Evolutionary conservation across 768 basidiomycete genomes (phyloP).

Genomic region (Podaxis pistillaris): DNA sequence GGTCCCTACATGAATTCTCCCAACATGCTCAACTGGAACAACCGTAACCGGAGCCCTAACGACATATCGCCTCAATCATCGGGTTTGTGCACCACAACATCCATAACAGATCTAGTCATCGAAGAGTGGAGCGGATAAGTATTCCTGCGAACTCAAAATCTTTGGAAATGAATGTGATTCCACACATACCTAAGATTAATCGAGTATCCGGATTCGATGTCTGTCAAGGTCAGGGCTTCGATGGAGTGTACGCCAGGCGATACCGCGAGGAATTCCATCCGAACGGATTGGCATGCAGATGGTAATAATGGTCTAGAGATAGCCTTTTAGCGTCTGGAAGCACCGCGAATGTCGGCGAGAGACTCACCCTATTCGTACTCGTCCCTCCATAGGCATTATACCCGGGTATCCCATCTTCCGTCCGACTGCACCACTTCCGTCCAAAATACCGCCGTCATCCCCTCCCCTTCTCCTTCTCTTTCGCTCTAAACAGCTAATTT

Average conservation of each 20-base stretch:
- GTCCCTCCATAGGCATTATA: conserved; percentile 73
- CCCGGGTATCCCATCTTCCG: conserved; percentile 52
- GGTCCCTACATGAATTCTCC: too few species aligned
- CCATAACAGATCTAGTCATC: conserved; percentile 61
- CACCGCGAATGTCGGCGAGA: not conserved
- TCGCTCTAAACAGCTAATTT: conserved; percentile 65
- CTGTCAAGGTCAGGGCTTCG: conserved; percentile 68
- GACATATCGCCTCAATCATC: conserved; percentile 20
- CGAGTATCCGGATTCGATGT: conserved; percentile 68
- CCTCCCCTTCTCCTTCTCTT: conserved; percentile 43
- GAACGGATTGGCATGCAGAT: conserved; percentile 79
- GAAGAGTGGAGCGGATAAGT: not conserved
- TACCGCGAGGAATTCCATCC: conserved; percentile 83
- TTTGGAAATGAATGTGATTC: not conserved
- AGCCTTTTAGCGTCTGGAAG: not conserved
- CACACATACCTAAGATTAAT: conserved; percentile 67
- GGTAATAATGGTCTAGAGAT: conserved; percentile 67
- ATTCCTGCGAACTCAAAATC: conserved; percentile 6
- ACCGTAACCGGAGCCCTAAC: not conserved
- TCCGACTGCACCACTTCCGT: conserved; percentile 27
- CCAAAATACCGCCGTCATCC: conserved; percentile 26
- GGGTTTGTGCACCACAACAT: conserved; percentile 69
- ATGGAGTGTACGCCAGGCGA: conserved; percentile 78
- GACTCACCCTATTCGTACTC: conserved; percentile 76
- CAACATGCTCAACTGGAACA: too few species aligned